Evolutionary conservation across 2,329 filamentous ascomycete species (phyloP).

Genomic region (Talaromyces sp.): DNA sequence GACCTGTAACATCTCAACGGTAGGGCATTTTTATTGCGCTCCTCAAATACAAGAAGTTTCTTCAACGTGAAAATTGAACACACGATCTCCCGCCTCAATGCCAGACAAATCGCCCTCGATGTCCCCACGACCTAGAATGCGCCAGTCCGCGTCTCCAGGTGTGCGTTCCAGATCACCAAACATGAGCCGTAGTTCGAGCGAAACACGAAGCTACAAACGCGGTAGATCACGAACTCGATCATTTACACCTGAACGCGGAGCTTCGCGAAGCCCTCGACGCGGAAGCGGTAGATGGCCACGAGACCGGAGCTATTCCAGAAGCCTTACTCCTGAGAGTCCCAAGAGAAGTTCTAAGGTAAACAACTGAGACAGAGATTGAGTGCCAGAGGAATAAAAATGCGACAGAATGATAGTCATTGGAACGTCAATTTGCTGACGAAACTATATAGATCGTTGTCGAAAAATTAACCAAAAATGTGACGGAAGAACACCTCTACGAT

Average conservation of each 20-base stretch:
- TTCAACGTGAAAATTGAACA: neutral
- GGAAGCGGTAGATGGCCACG: constrained; percentile 39
- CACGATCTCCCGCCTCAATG: neutral
- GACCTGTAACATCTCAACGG: neutral
- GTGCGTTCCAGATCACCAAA: constrained; percentile 31
- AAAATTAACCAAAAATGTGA: constrained; percentile 92
- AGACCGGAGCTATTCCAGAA: constrained; percentile 37
- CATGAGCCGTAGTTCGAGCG: constrained; percentile 28
- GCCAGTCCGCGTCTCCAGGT: constrained; percentile 36
- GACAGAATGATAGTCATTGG: neutral
- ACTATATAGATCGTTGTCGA: constrained; percentile 84
- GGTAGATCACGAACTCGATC: constrained; percentile 31
- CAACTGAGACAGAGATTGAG: neutral
- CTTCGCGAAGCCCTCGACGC: constrained; percentile 39
- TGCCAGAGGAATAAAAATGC: neutral
- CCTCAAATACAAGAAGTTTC: neutral
- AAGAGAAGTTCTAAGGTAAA: constrained; percentile 27
- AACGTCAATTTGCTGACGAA: neutral
- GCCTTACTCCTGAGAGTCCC: constrained; percentile 28
- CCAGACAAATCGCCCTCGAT: constrained; percentile 21
- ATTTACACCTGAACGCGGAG: constrained; percentile 27
- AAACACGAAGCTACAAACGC: constrained; percentile 28
- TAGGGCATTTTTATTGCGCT: neutral
- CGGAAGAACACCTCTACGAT: constrained; percentile 79
- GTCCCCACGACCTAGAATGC: constrained; percentile 25